Evolutionary conservation across 768 basidiomycete species (phyloP).

Genomic region (Harrya chromipes): DNA sequence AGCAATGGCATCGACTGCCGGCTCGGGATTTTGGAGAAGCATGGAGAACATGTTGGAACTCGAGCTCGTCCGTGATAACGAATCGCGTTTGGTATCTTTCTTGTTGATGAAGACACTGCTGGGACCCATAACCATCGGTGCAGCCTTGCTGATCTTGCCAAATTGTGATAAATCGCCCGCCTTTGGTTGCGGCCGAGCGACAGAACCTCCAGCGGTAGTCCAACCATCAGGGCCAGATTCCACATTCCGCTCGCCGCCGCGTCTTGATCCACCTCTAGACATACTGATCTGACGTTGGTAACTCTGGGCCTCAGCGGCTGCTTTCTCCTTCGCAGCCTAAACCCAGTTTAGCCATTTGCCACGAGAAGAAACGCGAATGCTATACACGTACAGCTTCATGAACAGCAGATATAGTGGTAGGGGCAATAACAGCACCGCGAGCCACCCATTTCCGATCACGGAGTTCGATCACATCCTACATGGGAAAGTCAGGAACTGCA

Average conservation of each 20-base stretch:
- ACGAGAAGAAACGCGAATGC: not conserved
- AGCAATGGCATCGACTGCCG: slow-evolving; percentile 46
- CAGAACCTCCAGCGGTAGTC: slow-evolving; percentile 61
- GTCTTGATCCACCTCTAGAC: slow-evolving; percentile 88
- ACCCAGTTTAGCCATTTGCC: slow-evolving; percentile 4
- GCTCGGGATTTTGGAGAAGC: slow-evolving; percentile 64
- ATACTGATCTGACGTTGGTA: slow-evolving; percentile 65
- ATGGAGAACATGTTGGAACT: slow-evolving; percentile 86
- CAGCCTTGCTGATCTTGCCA: slow-evolving; percentile 77
- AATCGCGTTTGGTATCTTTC: slow-evolving; percentile 66
- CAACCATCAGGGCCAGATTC: slow-evolving; percentile 82
- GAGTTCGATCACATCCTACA: slow-evolving; percentile 86
- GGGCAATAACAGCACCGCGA: slow-evolving; percentile 70
- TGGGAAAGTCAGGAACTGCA: not conserved
- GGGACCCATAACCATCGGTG: slow-evolving; percentile 78
- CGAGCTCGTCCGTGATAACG: slow-evolving; percentile 77
- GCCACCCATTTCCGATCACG: slow-evolving; percentile 79
- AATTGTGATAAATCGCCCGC: slow-evolving; percentile 86
- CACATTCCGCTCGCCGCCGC: slow-evolving; percentile 70
- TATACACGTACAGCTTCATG: slow-evolving; percentile 70
- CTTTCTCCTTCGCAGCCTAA: slow-evolving; percentile 83
- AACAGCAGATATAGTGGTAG: slow-evolving; percentile 84
- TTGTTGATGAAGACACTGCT: slow-evolving; percentile 81
- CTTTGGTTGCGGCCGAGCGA: slow-evolving; percentile 61
- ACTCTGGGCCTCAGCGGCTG: slow-evolving; percentile 56